Base-by-base conservation (phyloP, 768 basidiomycete species). In the Hemileccinum rubropunctum region DNA sequence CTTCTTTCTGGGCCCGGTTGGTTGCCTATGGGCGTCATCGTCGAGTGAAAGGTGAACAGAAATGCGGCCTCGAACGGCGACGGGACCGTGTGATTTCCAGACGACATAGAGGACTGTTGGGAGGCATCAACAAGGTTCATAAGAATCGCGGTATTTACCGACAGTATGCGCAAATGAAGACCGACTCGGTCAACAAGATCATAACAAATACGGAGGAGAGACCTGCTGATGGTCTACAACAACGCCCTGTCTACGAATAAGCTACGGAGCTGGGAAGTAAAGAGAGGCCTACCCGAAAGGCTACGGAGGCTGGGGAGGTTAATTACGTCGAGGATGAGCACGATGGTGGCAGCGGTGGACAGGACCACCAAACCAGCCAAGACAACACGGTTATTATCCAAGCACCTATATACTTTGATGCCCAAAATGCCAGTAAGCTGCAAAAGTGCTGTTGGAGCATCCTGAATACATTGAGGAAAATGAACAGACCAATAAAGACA, bases 121-220 rank as follows among this genome's bases (percentile, higher is more conserved):
- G 26, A 20, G 28, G 47, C 9, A 30, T 58, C 52, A 53, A 55
- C 54, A 45, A 23, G 45, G 18, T 36, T 26, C 20, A 18, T 12
- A 41, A 35, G 39, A 39, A 39, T 33, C 6, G 7, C 20, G 18
- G 21, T 46, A 13, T 15, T 15, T 11, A 73, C 82, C 54, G 56
- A 84, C 84, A 84, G 60, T 83, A 85, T 34, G 71, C 65, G 54
- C 76, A 79, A 21, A 84, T 75, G 58, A 84, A 82, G n/a, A 78
- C 58, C 0, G 81, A 77, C 58, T 84, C 79, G 13, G 70, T 53
- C 17, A 82, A 71, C 46, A 80, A 77, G 13, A 83, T 64, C 17
- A 76, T 66, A 17, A 83, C 65, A 59, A 71, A 73, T 52, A 74
- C 63, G 53, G 71, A 63, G 75, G 50, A 48, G 59, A 49, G 63